These are phyloP conservation scores for Phycomyces nitens DNA, from an alignment of 192 early-diverging fungal genomes.

Conservation along the genomic window DNA sequence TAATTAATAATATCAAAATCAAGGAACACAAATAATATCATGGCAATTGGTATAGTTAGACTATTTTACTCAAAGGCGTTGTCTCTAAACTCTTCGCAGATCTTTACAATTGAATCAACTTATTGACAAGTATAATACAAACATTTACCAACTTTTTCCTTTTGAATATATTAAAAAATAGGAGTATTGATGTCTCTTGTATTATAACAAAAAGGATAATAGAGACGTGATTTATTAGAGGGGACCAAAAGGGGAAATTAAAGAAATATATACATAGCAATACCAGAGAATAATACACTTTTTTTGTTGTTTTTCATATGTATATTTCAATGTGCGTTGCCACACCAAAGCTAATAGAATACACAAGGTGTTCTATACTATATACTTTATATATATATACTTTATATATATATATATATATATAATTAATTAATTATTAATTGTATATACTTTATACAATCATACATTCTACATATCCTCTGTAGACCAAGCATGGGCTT, in stretches of 20 bases:
- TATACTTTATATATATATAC: background rate
- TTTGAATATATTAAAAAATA: background rate
- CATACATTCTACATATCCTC: slow-evolving; percentile 61
- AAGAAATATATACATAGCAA: slow-evolving; percentile 2
- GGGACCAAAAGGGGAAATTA: background rate
- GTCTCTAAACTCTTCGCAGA: background rate
- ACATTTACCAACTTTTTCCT: background rate
- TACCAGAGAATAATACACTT: background rate
- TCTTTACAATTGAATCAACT: background rate
- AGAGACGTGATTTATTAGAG: no score
- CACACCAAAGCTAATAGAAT: background rate
- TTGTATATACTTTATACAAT: background rate
- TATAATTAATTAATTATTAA: slow-evolving; percentile 12
- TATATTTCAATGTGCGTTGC: background rate
- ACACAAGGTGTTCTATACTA: background rate
- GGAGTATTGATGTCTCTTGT: background rate
- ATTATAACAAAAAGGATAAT: background rate
- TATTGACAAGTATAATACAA: background rate
- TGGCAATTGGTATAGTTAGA: background rate
- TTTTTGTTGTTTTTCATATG: background rate
- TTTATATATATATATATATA: slow-evolving; percentile 7
- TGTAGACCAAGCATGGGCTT: slow-evolving; percentile 57
- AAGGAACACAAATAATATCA: background rate
- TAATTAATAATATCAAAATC: background rate
- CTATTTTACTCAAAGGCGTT: background rate